Conservation (phyloP, 208 protist genomes). For the Trypanosoma mega region DNA sequence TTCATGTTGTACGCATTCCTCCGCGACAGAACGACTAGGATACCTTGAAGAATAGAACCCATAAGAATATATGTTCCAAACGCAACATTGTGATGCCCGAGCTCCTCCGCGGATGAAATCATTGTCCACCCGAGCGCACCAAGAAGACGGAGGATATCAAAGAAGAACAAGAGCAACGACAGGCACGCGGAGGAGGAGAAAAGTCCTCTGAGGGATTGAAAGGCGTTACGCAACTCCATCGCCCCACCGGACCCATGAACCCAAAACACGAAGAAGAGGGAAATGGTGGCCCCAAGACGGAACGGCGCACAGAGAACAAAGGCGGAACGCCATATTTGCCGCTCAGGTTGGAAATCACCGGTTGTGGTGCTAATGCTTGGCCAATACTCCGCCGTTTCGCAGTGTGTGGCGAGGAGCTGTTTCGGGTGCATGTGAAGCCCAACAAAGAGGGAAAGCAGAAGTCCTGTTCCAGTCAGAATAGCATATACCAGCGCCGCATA, state of each 20-base stretch:
- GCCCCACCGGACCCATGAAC: conserved; percentile 45
- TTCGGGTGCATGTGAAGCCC: conserved; percentile 40
- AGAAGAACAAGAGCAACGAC: conserved; percentile 41
- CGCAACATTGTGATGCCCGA: conserved; percentile 66
- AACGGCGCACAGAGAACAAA: conserved; percentile 62
- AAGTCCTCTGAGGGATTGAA: conserved; percentile 11
- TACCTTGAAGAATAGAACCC: conserved; percentile 51
- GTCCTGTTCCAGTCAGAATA: conserved; percentile 34
- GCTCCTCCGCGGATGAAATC: conserved; percentile 54
- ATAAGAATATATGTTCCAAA: conserved; percentile 68
- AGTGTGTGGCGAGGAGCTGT: conserved; percentile 49
- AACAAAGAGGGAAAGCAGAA: conserved; percentile 55
- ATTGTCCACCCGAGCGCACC: conserved; percentile 53
- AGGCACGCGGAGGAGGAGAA: conserved; percentile 48
- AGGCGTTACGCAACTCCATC: conserved; percentile 38
- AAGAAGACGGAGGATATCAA: conserved; percentile 47
- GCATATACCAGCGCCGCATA: conserved; percentile 68
- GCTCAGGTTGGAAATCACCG: conserved; percentile 67
- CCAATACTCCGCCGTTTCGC: conserved; percentile 75
- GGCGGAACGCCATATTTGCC: conserved; percentile 60
- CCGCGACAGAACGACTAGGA: conserved; percentile 32
- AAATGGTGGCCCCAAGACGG: conserved; percentile 45
- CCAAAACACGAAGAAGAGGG: conserved; percentile 65
- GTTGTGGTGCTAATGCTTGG: conserved; percentile 71
- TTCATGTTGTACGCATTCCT: conserved; percentile 53